Base-by-base conservation (phyloP, 2,329 filamentous ascomycete genomes). In the Diaporthe sp. region DNA sequence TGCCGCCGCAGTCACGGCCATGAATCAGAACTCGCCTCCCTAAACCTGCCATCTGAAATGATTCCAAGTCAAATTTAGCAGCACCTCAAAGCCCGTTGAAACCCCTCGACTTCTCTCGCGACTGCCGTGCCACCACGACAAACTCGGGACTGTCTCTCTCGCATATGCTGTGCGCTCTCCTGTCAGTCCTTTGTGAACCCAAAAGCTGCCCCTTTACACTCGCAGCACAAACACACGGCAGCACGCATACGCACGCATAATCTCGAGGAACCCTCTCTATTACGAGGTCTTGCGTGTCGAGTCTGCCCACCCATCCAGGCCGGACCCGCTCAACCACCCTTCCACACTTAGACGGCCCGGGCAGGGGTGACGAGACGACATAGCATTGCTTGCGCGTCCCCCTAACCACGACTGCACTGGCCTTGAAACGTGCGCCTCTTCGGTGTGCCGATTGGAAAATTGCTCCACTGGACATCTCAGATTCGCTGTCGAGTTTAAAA, bases 331-430 rank as follows among this genome's bases (percentile, higher is more conserved):
- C 44, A 37, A n/a, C 31, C 62, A 44, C 46, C 31, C 39, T 44
- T 31, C 46, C 31, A 25, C 15, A 68, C 62, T 53, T 39, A 68
- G 62, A 68, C 62, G 19, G 46, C 65, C 49, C 22, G 34, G n/a
- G 65, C 65, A 68, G 65, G 65, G 65, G 65, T 68, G 22, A 19
- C n/a, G 13, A 39, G 31, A 68, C 65, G 65, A 53, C 46, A 68
- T 12, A 68, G 65, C 46, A 61, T 39, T 53, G 71, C 71, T 73
- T 73, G 71, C 71, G 71, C 58, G 71, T 44, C 46, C 71, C 25
- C 25, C 49, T 62, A 55, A 73, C 51, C 58, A 73, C 71, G 28
- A 55, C 46, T 28, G 34, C 17, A 39, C 39, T 44, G 58, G 61
- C 46, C 19, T 62, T 55, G 71, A 73, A 65, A 73, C 71, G 46